phyloP scores from a whole-genome alignment of 2,329 filamentous ascomycete species.

The Aspergillus tamarii region DNA sequence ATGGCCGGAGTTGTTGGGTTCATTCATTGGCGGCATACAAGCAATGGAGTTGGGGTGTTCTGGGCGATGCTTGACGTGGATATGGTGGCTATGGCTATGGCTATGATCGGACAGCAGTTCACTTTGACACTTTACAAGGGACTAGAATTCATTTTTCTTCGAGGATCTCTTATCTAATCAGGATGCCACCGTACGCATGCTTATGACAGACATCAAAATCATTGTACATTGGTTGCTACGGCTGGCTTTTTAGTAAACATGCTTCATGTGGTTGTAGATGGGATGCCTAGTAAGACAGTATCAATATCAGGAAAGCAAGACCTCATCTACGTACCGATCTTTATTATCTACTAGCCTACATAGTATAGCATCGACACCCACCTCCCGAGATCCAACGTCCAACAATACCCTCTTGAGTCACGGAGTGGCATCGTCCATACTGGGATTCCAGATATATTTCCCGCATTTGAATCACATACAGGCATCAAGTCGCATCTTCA shows the following conservation, averaged over 20 bases:
- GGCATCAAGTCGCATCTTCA: too few species aligned
- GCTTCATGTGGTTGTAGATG: neutral
- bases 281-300: too few species aligned
- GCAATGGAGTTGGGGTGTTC: conserved; percentile 21
- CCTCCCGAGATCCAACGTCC: too few species aligned
- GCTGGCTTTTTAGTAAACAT: neutral
- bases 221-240: neutral
- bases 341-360: too few species aligned
- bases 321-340: too few species aligned
- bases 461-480: too few species aligned
- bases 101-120: conserved; percentile 6
- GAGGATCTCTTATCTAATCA: neutral
- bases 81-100: conserved; percentile 6
- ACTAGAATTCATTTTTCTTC: neutral
- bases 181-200: neutral
- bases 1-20: conserved; percentile 8
- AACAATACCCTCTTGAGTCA: too few species aligned
- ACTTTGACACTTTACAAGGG: conserved; percentile 1
- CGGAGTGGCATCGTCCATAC: too few species aligned
- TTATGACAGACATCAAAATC: neutral
- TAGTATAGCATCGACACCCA: too few species aligned
- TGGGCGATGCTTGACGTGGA: neutral
- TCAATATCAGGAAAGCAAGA: too few species aligned
- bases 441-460: too few species aligned
- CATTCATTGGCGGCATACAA: conserved; percentile 14